Percentiles rank a stretch among this genome's conserved stretches.
Evolutionary conservation across 176 grass and related monocot genomes (phyloP).

Genomic region (Bolboschoenus planiculmis): DNA sequence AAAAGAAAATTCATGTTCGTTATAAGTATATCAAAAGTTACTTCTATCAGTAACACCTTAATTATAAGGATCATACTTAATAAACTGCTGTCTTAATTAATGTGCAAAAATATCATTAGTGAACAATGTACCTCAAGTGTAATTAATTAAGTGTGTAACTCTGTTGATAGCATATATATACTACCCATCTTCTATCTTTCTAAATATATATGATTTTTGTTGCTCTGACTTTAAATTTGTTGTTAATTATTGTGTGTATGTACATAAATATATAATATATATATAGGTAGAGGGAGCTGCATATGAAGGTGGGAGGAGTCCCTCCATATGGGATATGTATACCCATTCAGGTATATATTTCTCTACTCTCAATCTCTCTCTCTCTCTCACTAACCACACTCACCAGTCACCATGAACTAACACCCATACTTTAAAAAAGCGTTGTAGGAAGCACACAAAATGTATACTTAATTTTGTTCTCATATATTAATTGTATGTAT

Average conservation of each 20-base stretch:
- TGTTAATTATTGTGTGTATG: neutral
- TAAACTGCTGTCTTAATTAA: no score
- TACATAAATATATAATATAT: neutral
- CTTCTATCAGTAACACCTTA: neutral
- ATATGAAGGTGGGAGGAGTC: neutral
- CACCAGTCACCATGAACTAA: neutral
- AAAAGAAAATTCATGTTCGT: neutral
- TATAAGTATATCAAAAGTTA: neutral
- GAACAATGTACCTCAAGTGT: no score
- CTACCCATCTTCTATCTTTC: no score
- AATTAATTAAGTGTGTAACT: no score
- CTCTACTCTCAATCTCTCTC: no score
- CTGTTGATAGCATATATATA: no score
- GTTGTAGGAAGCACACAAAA: no score
- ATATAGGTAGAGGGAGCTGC: slow-evolving; percentile 16
- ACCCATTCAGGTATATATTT: neutral
- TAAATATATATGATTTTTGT: no score
- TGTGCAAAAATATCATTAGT: neutral
- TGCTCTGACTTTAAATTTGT: neutral
- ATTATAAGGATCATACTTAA: neutral
- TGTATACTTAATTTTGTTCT: neutral
- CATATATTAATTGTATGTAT: neutral
- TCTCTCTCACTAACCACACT: neutral
- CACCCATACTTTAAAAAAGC: no score
- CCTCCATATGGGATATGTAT: neutral